These are phyloP conservation scores for Amaranthus tricolor DNA, from an alignment of 179 eudicot genomes.

Conservation along the genomic window DNA sequence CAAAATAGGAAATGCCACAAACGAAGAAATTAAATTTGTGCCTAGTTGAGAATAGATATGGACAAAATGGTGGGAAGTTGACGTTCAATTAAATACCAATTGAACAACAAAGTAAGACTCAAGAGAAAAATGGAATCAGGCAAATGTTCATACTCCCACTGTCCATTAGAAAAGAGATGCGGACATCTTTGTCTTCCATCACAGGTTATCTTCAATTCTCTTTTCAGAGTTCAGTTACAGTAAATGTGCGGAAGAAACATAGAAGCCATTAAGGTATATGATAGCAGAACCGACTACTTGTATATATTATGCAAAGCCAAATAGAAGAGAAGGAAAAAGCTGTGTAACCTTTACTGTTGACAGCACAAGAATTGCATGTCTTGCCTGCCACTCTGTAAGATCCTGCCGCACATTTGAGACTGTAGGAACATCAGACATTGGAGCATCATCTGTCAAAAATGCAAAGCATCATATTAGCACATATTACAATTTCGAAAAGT, in stretches of 20 bases:
- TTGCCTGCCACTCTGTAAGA: conserved; percentile 73
- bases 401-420: conserved; percentile 81
- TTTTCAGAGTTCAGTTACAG: not conserved
- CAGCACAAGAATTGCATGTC: conserved; percentile 62
- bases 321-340: conserved; percentile 1
- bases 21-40: not conserved
- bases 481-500: not conserved
- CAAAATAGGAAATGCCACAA: not conserved
- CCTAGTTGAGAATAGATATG: too few species aligned
- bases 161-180: not conserved
- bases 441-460: conserved; percentile 49
- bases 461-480: not conserved
- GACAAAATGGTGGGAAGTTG: not conserved
- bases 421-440: conserved; percentile 73
- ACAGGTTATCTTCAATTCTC: not conserved
- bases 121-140: not conserved
- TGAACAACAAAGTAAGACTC: not conserved
- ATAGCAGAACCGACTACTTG: not conserved
- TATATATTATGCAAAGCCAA: not conserved
- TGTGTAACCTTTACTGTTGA: conserved; percentile 51
- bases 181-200: not conserved
- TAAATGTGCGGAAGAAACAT: not conserved
- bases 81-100: not conserved
- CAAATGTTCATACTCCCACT: not conserved
- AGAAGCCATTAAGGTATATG: not conserved